phyloP scores from a whole-genome alignment of 2,329 filamentous ascomycete genomes.

The Ophiostoma ips region DNA sequence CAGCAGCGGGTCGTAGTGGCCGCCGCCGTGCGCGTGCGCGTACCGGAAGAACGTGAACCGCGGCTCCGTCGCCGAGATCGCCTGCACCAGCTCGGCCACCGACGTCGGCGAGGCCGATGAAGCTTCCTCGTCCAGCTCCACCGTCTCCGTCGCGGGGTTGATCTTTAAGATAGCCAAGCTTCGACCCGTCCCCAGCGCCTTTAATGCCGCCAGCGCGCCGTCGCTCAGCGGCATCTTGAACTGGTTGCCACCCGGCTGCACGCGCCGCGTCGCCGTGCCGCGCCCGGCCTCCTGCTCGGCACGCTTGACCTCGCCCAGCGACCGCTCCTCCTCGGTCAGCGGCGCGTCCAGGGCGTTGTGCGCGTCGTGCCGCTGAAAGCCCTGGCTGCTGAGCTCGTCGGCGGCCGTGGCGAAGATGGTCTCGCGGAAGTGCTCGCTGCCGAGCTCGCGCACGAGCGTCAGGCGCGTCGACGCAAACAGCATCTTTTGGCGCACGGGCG shows the following conservation, averaged over 20 bases:
- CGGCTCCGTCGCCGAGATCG: constrained; percentile 55
- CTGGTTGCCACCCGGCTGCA: constrained; percentile 39
- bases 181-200: constrained; percentile 37
- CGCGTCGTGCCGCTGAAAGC: constrained; percentile 59
- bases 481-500: constrained; percentile 76
- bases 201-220: constrained; percentile 51
- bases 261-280: constrained; percentile 47
- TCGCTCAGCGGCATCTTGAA: constrained; percentile 45
- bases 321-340: constrained; percentile 64
- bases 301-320: constrained; percentile 56
- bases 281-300: constrained; percentile 61
- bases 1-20: constrained; percentile 44
- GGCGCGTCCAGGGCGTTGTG: constrained; percentile 53
- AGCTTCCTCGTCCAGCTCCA: constrained; percentile 43
- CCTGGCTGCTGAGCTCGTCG: constrained; percentile 53
- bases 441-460: constrained; percentile 62
- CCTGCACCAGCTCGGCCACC: constrained; percentile 41
- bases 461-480: constrained; percentile 67
- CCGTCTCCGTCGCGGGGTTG: constrained; percentile 53
- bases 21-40: constrained; percentile 39
- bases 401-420: constrained; percentile 58
- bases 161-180: constrained; percentile 46
- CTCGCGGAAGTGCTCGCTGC: constrained; percentile 65
- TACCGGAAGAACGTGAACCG: constrained; percentile 69
- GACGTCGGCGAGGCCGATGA: constrained; percentile 34